Evolutionary conservation across 1,284 basidiomycete genomes (phyloP).

Genomic region (Cryptococcus amylolentus): DNA sequence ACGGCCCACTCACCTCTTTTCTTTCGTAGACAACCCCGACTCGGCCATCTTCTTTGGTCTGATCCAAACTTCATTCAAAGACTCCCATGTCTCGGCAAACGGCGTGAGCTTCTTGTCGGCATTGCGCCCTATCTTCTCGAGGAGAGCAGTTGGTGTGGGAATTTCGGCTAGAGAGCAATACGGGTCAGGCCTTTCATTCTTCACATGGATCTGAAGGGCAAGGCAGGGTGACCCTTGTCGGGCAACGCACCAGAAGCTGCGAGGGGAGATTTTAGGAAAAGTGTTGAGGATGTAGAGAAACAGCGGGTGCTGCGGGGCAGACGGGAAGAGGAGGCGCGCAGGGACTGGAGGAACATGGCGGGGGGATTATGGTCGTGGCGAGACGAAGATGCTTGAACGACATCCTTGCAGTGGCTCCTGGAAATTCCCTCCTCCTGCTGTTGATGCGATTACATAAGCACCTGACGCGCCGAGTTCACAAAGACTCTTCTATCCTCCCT

Average conservation of each 20-base stretch:
- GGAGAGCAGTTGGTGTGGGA: constrained; percentile 30
- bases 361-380: not conserved
- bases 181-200: not conserved
- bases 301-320: constrained; percentile 3
- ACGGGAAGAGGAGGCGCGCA: constrained; percentile 16
- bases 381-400: no score
- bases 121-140: constrained; percentile 39
- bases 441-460: not conserved
- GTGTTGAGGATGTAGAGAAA: constrained; percentile 21
- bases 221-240: not conserved
- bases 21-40: constrained; percentile 34
- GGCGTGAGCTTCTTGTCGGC: constrained; percentile 38
- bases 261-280: constrained; percentile 27
- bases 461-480: not conserved
- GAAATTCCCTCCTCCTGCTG: not conserved
- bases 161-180: constrained; percentile 21
- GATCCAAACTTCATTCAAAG: constrained; percentile 32
- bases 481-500: not conserved
- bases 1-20: constrained; percentile 34
- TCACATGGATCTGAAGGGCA: not conserved
- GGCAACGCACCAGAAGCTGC: constrained; percentile 21
- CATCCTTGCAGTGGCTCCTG: no score
- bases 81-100: constrained; percentile 37
- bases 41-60: constrained; percentile 31
- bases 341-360: constrained; percentile 12